phyloP scores from a whole-genome alignment of 2,329 filamentous ascomycete species.

The Rachicladosporium sp. region DNA sequence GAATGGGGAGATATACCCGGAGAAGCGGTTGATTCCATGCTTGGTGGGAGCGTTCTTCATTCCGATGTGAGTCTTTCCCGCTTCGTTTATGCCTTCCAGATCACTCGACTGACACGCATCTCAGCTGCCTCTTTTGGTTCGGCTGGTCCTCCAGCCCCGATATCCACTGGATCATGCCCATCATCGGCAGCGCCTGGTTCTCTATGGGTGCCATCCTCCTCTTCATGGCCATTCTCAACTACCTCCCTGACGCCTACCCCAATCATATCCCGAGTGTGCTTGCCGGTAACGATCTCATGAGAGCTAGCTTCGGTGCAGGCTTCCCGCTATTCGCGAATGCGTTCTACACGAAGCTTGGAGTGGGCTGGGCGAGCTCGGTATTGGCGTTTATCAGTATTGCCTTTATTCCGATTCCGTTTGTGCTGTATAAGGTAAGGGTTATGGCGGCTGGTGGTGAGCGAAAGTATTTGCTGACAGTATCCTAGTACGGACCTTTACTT shows the following conservation, averaged over 20 bases:
- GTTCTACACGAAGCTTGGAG: slow-evolving; percentile 58
- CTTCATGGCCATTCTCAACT: slow-evolving; percentile 36
- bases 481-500: slow-evolving; percentile 21
- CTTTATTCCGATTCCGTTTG: slow-evolving; percentile 45
- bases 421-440: slow-evolving; percentile 36
- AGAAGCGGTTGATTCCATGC: slow-evolving; percentile 26
- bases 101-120: background rate
- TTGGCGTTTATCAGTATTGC: slow-evolving; percentile 36
- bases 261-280: slow-evolving; percentile 31
- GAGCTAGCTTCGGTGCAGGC: slow-evolving; percentile 28
- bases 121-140: slow-evolving; percentile 32
- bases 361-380: slow-evolving; percentile 50
- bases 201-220: slow-evolving; percentile 32
- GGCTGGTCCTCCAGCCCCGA: slow-evolving; percentile 22
- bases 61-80: slow-evolving; percentile 19
- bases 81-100: no score
- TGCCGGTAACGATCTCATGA: slow-evolving; percentile 34
- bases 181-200: slow-evolving; percentile 26
- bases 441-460: no score
- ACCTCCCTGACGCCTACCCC: slow-evolving; percentile 31
- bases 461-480: no score
- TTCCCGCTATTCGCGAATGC: slow-evolving; percentile 32
- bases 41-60: slow-evolving; percentile 29
- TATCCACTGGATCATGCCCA: slow-evolving; percentile 30
- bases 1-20: slow-evolving; percentile 28